phyloP scores from a whole-genome alignment of 2,329 filamentous ascomycete genomes.

The Keithomyces neogunnii region DNA sequence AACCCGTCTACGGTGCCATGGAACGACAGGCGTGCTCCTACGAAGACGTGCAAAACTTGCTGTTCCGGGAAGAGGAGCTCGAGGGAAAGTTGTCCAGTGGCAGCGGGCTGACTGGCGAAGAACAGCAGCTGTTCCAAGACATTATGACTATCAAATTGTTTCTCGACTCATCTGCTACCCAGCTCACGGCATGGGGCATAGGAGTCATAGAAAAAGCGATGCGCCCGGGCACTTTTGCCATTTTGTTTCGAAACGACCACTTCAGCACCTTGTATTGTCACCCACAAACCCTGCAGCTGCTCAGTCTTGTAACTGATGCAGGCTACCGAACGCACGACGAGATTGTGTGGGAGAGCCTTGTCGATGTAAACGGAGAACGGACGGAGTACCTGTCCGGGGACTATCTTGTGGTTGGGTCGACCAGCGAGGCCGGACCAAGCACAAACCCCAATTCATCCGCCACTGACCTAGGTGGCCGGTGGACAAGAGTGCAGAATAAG shows the following conservation, averaged over 20 bases:
- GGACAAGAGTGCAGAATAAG: conserved; percentile 44
- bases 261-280: conserved; percentile 93
- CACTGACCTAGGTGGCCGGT: conserved; percentile 28
- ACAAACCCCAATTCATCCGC: conserved; percentile 9
- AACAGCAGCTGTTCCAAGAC: conserved; percentile 75
- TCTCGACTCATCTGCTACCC: conserved; percentile 70
- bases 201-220: conserved; percentile 64
- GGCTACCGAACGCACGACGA: conserved; percentile 84
- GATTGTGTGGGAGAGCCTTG: conserved; percentile 90
- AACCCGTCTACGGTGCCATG: conserved; percentile 62
- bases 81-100: conserved; percentile 58
- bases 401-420: conserved; percentile 70
- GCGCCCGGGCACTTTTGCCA: conserved; percentile 71
- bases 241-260: conserved; percentile 94
- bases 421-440: conserved; percentile 12
- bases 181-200: conserved; percentile 76
- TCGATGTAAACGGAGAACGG: conserved; percentile 75
- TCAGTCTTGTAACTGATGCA: conserved; percentile 85
- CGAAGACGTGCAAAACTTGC: conserved; percentile 82
- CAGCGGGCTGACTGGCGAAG: conserved; percentile 55
- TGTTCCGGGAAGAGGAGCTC: conserved; percentile 83
- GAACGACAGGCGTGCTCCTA: conserved; percentile 71
- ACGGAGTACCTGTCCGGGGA: conserved; percentile 85
- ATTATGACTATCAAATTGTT: conserved; percentile 79
- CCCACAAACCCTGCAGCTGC: conserved; percentile 63